A percentile compares a stretch with the other conserved stretches of the same genome.
Evolutionary conservation across 2,329 filamentous ascomycete species (phyloP).

Genomic region (Emmonsiellopsis sp.): DNA sequence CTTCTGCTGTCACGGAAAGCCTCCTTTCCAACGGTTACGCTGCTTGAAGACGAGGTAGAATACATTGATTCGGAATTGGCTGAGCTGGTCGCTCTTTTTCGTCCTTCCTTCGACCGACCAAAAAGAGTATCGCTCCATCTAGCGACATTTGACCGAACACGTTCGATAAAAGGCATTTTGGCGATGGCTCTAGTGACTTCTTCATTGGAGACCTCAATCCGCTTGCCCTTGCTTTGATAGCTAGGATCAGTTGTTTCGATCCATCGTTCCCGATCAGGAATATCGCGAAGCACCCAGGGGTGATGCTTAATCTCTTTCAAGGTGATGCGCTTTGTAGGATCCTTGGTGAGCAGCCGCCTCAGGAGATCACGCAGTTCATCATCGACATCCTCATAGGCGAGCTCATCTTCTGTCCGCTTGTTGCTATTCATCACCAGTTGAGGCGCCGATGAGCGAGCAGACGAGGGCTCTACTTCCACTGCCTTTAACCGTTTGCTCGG

Average conservation of each 20-base stretch:
- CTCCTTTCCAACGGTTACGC: slow-evolving; percentile 46
- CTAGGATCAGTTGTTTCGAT: slow-evolving; percentile 89
- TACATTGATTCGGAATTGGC: slow-evolving; percentile 46
- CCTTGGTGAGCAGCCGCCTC: slow-evolving; percentile 71
- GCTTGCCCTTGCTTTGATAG: slow-evolving; percentile 65
- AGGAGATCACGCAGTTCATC: slow-evolving; percentile 72
- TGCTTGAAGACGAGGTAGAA: slow-evolving; percentile 47
- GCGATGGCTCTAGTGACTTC: slow-evolving; percentile 88
- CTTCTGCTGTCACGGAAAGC: slow-evolving; percentile 39
- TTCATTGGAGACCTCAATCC: slow-evolving; percentile 83
- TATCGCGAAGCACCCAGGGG: slow-evolving; percentile 74
- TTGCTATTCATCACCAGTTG: slow-evolving; percentile 48
- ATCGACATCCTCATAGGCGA: slow-evolving; percentile 79
- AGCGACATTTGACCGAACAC: slow-evolving; percentile 66
- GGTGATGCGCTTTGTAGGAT: slow-evolving; percentile 79
- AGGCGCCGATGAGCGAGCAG: slow-evolving; percentile 37
- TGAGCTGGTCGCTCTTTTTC: slow-evolving; percentile 45
- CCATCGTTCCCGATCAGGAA: slow-evolving; percentile 68
- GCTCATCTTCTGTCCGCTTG: slow-evolving; percentile 66
- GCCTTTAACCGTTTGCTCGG: slow-evolving; percentile 73
- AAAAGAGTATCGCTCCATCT: slow-evolving; percentile 54
- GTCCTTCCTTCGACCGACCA: slow-evolving; percentile 29
- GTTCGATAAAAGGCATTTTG: slow-evolving; percentile 76
- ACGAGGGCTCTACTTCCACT: slow-evolving; percentile 40
- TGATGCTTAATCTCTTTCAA: slow-evolving; percentile 89